Conservation (phyloP, 306 rosid genomes). For the Ormosia emarginata region DNA sequence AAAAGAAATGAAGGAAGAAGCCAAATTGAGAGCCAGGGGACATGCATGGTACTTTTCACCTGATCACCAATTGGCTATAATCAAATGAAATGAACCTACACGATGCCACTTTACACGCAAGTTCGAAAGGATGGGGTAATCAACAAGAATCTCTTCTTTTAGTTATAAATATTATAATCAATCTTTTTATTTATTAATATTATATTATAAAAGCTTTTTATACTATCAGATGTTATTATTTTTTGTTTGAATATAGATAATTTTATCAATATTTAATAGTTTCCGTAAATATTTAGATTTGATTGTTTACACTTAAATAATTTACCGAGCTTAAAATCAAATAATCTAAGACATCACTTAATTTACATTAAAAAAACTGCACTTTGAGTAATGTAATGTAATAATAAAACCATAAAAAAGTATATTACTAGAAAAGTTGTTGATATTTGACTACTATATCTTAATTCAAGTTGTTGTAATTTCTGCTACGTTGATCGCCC, state of each 20-base stretch:
- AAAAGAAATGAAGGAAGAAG: background rate
- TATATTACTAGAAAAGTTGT: background rate
- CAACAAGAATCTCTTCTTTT: background rate
- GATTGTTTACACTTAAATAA: background rate
- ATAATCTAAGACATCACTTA: background rate
- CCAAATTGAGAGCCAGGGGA: background rate
- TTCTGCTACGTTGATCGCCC: background rate
- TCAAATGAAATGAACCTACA: conserved; percentile 7
- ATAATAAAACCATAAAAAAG: background rate
- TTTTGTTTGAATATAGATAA: background rate
- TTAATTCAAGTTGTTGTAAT: background rate
- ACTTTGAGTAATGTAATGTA: background rate
- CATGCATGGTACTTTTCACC: conserved; percentile 10
- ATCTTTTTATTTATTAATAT: background rate
- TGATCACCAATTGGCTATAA: background rate
- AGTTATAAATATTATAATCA: background rate
- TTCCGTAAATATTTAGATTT: background rate
- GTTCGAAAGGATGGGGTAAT: background rate
- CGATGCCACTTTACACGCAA: conserved; percentile 18
- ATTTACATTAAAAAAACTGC: background rate
- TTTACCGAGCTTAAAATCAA: background rate
- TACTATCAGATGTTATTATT: background rate
- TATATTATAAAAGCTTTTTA: background rate
- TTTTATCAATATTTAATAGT: background rate
- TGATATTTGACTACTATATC: background rate